Evolutionary conservation across 306 rosid genomes (phyloP).

Genomic region (Gastrolobium bilobum): DNA sequence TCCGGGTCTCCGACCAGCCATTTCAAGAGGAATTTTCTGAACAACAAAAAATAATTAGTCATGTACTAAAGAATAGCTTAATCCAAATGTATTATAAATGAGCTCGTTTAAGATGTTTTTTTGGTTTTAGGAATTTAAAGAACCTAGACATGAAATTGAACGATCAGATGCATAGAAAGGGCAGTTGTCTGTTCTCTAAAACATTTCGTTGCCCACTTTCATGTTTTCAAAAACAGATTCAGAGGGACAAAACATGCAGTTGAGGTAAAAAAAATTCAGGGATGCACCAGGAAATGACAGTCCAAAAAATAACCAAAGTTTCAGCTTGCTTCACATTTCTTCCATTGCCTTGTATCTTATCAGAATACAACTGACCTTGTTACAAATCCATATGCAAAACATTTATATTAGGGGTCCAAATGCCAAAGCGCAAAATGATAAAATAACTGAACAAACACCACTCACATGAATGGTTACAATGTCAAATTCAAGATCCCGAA

Average conservation of each 20-base stretch:
- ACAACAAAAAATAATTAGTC: constrained; percentile 32
- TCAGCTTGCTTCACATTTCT: constrained; percentile 25
- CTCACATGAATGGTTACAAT: not conserved
- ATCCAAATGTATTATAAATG: constrained; percentile 23
- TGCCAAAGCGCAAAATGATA: not conserved
- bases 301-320: not conserved
- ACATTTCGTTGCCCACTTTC: constrained; percentile 10
- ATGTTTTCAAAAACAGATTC: not conserved
- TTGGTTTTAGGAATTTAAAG: constrained; percentile 14
- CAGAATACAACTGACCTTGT: not conserved
- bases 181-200: not conserved
- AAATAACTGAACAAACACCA: not conserved
- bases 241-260: not conserved
- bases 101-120: constrained; percentile 20
- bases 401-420: not conserved
- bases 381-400: not conserved
- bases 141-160: constrained; percentile 30
- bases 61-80: constrained; percentile 27
- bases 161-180: constrained; percentile 1
- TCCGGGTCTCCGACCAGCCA: constrained; percentile 85
- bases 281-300: not conserved
- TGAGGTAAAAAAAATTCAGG: not conserved
- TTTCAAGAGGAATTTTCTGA: constrained; percentile 87
- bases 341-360: constrained; percentile 2
- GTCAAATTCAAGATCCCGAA: not conserved